A percentile compares a stretch with the other conserved stretches of the same genome.
Evolutionary conservation across 805 yeast species (phyloP).

Genomic region (Kluyveromyces dobzhanskii): DNA sequence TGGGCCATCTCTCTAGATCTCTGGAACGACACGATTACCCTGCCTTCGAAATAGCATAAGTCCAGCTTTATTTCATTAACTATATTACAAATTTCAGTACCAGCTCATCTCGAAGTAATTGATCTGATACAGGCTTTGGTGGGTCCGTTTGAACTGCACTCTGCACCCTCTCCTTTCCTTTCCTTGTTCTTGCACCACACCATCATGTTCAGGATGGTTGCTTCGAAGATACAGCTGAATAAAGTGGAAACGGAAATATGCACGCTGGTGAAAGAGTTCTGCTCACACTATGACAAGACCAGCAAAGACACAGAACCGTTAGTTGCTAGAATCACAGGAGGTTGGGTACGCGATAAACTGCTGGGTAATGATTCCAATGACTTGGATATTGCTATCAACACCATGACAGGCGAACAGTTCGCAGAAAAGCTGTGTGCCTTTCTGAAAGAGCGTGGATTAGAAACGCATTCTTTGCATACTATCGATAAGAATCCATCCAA

Average conservation of each 20-base stretch:
- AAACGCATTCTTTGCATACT: constrained; percentile 51
- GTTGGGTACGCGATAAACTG: constrained; percentile 96
- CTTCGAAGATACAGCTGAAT: constrained; percentile 13
- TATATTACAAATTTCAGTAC: too few species aligned
- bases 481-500: constrained; percentile 92
- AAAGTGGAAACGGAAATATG: constrained; percentile 22
- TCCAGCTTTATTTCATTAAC: too few species aligned
- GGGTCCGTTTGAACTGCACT: too few species aligned
- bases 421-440: constrained; percentile 58
- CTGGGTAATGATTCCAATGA: constrained; percentile 77
- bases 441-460: constrained; percentile 29
- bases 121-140: too few species aligned
- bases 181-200: too few species aligned
- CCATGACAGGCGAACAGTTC: constrained; percentile 77
- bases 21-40: too few species aligned
- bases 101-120: too few species aligned
- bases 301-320: constrained; percentile 12
- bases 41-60: too few species aligned
- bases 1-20: too few species aligned
- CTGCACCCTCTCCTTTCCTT: too few species aligned
- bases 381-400: constrained; percentile 84
- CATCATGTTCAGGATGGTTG: constrained; percentile 3
- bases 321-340: constrained; percentile 76
- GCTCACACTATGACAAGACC: constrained; percentile 17
- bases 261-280: constrained; percentile 22